phyloP scores from a whole-genome alignment of 345 rosid species.

The Angophora floribunda region DNA sequence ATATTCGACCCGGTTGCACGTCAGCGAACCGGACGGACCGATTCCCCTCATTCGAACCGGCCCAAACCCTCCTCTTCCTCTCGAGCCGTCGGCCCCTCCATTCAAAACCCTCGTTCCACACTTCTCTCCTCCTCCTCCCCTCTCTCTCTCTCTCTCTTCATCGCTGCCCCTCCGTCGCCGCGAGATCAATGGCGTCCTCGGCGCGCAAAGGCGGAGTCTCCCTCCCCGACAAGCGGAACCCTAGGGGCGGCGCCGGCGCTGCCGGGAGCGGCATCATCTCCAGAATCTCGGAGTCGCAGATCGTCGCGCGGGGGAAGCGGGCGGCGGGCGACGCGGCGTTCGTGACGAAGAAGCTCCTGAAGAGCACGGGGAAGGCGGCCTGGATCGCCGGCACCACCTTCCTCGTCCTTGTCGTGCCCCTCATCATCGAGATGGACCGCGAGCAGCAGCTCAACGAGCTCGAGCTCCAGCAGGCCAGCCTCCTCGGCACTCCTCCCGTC shows the following conservation, averaged over 20 bases:
- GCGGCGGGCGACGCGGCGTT: conserved; percentile 39
- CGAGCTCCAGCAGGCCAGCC: conserved; percentile 65
- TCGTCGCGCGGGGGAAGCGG: conserved; percentile 47
- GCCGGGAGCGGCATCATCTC: conserved; percentile 19
- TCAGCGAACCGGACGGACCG: neutral
- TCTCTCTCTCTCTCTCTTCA: neutral
- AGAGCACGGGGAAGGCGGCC: conserved; percentile 83
- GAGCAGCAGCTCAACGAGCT: conserved; percentile 56
- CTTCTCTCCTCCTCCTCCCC: neutral
- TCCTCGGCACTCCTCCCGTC: conserved; percentile 45
- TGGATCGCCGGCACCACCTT: conserved; percentile 78
- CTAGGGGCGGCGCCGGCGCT: conserved; percentile 9
- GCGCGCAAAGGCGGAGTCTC: conserved; percentile 41
- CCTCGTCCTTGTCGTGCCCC: conserved; percentile 58
- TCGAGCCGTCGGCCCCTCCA: neutral
- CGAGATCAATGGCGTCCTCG: conserved; percentile 27
- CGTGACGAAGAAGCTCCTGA: conserved; percentile 66
- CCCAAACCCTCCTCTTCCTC: neutral
- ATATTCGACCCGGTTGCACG: neutral
- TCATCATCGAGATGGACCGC: conserved; percentile 57
- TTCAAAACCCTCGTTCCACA: neutral
- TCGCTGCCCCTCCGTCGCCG: neutral
- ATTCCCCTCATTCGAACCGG: neutral
- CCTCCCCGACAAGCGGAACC: conserved; percentile 21
- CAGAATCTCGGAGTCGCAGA: conserved; percentile 22